These are phyloP conservation scores for Rhizopogon salebrosus DNA, from an alignment of 768 basidiomycete genomes.

Conservation along the genomic window DNA sequence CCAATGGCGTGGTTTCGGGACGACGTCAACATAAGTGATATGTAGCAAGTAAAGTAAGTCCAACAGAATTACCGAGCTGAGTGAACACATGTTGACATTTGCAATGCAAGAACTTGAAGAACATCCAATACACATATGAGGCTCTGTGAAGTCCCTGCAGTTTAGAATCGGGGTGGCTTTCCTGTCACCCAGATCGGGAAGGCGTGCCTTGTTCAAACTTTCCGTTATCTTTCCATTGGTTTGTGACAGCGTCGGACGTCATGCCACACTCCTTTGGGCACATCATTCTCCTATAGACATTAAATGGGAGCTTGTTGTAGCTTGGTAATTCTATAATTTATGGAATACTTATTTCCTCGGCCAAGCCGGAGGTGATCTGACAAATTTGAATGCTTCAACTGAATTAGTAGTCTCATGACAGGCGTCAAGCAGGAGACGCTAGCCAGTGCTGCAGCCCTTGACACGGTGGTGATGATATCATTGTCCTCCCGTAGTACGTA, in stretches of 20 bases:
- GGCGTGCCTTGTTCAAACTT: neutral
- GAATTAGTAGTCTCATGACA: neutral
- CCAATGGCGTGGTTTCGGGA: too few species aligned
- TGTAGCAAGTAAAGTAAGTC: too few species aligned
- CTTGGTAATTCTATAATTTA: too few species aligned
- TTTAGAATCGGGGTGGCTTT: neutral
- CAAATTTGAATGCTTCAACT: neutral
- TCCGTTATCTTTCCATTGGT: neutral
- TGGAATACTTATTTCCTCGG: constrained; percentile 5
- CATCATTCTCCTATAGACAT: neutral
- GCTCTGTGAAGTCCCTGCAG: too few species aligned
- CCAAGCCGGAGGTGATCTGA: neutral
- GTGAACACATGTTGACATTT: too few species aligned
- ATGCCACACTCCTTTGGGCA: neutral
- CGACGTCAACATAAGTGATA: too few species aligned
- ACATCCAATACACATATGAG: too few species aligned
- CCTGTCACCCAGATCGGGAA: neutral
- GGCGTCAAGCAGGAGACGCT: neutral
- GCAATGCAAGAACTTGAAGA: too few species aligned
- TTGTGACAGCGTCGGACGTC: neutral
- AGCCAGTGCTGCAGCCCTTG: neutral
- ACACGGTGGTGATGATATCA: neutral
- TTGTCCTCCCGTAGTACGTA: too few species aligned
- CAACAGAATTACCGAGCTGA: too few species aligned
- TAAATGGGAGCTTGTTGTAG: neutral